Conservation (phyloP, 768 basidiomycete species). For the Hypholoma fasciculare region DNA sequence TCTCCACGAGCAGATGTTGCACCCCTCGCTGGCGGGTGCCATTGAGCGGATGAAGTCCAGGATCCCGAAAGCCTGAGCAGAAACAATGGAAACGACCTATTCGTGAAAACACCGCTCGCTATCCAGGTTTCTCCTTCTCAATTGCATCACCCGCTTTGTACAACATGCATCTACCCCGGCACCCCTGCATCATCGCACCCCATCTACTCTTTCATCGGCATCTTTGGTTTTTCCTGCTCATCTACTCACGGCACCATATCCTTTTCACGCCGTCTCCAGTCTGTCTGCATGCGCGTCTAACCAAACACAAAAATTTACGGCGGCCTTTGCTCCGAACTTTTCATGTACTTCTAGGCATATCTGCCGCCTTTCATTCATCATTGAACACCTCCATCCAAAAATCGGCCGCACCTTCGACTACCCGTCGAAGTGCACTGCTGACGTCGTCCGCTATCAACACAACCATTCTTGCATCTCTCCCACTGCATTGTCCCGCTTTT, state of each 20-base stretch:
- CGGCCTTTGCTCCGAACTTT: neutral
- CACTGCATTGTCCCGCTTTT: neutral
- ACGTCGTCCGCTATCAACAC: neutral
- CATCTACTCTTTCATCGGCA: neutral
- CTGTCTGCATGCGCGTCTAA: neutral
- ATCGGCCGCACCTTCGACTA: neutral
- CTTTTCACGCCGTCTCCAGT: constrained; percentile 13
- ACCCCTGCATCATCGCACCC: neutral
- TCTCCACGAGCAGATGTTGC: constrained; percentile 87
- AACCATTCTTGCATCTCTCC: neutral
- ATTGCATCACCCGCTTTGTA: constrained; percentile 11
- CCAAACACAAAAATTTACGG: constrained; percentile 2
- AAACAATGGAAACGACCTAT: constrained; percentile 3
- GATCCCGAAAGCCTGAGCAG: neutral
- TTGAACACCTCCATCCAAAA: neutral
- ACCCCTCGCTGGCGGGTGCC: constrained; percentile 46
- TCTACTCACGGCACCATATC: constrained; percentile 15
- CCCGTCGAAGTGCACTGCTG: neutral
- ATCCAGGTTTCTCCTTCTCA: neutral
- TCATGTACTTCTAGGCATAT: neutral
- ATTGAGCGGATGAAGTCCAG: constrained; percentile 13
- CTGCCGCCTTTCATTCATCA: neutral
- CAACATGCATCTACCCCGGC: constrained; percentile 4
- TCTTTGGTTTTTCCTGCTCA: constrained; percentile 3
- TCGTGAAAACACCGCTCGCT: neutral